Conservation (phyloP, 169 alveolate species). For the Plasmodium chabaudi region DNA sequence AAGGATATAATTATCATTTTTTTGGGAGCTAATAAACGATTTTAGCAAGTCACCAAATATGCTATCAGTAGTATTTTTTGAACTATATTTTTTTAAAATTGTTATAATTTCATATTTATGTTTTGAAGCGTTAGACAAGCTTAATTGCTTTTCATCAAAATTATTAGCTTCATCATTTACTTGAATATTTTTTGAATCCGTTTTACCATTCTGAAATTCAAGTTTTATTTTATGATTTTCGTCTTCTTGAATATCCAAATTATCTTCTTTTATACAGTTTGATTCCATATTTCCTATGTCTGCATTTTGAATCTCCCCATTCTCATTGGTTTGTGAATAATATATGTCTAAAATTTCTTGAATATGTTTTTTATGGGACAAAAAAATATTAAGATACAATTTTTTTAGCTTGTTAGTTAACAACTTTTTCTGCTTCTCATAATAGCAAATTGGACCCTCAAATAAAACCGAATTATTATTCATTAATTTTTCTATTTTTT, state of each 20-base stretch:
- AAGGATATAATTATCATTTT: slow-evolving; percentile 47
- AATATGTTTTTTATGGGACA: slow-evolving; percentile 15
- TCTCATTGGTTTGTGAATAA: not conserved
- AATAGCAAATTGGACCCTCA: slow-evolving; percentile 7
- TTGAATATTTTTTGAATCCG: no score
- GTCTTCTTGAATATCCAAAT: not conserved
- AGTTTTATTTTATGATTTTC: not conserved
- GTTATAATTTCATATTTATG: slow-evolving; percentile 18
- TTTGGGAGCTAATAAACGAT: slow-evolving; percentile 37
- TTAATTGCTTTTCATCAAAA: not conserved
- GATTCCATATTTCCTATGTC: slow-evolving; percentile 3
- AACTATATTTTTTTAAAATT: slow-evolving; percentile 30
- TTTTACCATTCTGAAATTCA: not conserved
- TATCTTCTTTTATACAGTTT: not conserved
- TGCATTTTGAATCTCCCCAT: not conserved
- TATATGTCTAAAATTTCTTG: slow-evolving; percentile 49
- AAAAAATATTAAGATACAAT: slow-evolving; percentile 15
- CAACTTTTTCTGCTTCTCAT: slow-evolving; percentile 23
- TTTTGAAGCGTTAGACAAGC: not conserved
- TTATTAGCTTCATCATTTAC: slow-evolving; percentile 2
- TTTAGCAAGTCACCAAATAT: slow-evolving; percentile 37
- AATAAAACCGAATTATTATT: slow-evolving; percentile 12
- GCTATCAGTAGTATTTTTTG: slow-evolving; percentile 18
- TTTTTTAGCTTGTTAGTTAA: slow-evolving; percentile 39
- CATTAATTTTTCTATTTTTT: slow-evolving; percentile 33